phyloP scores from a whole-genome alignment of 1,284 basidiomycete species.

The Tetrapyrgos nigripes region DNA sequence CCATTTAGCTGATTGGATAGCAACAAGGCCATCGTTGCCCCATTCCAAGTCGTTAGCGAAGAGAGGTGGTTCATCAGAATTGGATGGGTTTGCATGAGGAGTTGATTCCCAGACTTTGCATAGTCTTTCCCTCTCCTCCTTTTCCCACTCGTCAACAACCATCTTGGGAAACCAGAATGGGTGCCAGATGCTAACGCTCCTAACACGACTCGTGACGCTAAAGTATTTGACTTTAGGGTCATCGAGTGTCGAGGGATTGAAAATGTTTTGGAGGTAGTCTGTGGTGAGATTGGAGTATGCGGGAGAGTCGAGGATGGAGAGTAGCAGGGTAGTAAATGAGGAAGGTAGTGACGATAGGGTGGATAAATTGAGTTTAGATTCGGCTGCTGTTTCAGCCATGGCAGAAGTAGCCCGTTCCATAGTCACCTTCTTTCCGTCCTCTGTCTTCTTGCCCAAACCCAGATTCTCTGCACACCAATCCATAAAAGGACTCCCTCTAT shows the following conservation, averaged over 20 bases:
- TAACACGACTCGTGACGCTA: constrained; percentile 84
- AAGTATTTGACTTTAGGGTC: constrained; percentile 89
- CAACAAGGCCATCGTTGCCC: constrained; percentile 97
- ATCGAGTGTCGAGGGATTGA: constrained; percentile 93
- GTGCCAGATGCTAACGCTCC: constrained; percentile 84
- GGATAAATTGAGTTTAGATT: constrained; percentile 29
- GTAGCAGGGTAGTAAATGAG: constrained; percentile 86
- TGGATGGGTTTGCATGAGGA: constrained; percentile 15
- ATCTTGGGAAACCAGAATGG: constrained; percentile 97
- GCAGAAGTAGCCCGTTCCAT: constrained; percentile 15
- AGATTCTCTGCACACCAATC: constrained; percentile 96
- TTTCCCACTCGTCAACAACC: constrained; percentile 85
- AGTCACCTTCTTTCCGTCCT: constrained; percentile 36
- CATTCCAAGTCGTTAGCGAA: constrained; percentile 65
- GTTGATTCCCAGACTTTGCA: constrained; percentile 38
- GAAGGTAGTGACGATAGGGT: constrained; percentile 67
- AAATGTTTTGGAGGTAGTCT: constrained; percentile 81
- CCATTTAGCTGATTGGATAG: constrained; percentile 89
- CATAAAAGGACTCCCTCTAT: constrained; percentile 98
- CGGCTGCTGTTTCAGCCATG: constrained; percentile 19
- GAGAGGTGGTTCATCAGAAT: constrained; percentile 27
- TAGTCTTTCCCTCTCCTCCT: constrained; percentile 50
- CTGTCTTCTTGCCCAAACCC: constrained; percentile 74
- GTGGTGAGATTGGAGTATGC: constrained; percentile 97
- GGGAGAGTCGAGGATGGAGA: constrained; percentile 95